Evolutionary conservation across 306 rosid genomes (phyloP).

Genomic region (Oxytropis ochrocephala): DNA sequence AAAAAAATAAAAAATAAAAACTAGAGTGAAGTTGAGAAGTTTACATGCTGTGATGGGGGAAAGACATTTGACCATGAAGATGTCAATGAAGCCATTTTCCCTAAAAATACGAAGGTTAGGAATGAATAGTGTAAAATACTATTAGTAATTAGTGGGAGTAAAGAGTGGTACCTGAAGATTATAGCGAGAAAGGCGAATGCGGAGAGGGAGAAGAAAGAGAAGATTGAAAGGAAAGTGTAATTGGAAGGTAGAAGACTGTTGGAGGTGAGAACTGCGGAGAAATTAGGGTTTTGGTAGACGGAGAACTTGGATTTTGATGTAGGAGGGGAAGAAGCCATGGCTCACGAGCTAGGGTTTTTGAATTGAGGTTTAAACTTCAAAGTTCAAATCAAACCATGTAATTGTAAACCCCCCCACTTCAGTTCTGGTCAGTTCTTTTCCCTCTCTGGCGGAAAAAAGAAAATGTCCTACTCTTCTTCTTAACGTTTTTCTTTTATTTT

Average conservation of each 20-base stretch:
- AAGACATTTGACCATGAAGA: slow-evolving; percentile 37
- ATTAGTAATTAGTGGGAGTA: background rate
- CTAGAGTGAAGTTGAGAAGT: slow-evolving; percentile 21
- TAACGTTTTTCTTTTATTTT: too few species aligned
- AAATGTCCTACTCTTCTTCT: too few species aligned
- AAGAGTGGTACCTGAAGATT: slow-evolving; percentile 42
- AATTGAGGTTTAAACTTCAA: background rate
- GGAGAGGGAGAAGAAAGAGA: slow-evolving; percentile 59
- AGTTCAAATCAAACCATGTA: background rate
- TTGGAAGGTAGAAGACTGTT: slow-evolving; percentile 71
- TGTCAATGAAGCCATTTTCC: slow-evolving; percentile 46
- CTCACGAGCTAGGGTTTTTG: slow-evolving; percentile 26
- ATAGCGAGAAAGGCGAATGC: slow-evolving; percentile 54
- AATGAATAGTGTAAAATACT: background rate
- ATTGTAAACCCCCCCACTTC: too few species aligned
- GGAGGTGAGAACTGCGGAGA: slow-evolving; percentile 77
- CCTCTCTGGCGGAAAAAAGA: too few species aligned
- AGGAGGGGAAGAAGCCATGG: slow-evolving; percentile 33
- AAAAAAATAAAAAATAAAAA: background rate
- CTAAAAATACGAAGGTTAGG: slow-evolving; percentile 32
- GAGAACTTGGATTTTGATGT: slow-evolving; percentile 56
- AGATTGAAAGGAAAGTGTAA: slow-evolving; percentile 42
- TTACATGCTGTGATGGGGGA: slow-evolving; percentile 65
- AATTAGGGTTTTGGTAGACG: slow-evolving; percentile 66
- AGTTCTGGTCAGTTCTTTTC: background rate